phyloP scores from a whole-genome alignment of 257 asterid species.

The Orobanche coerulescens region DNA sequence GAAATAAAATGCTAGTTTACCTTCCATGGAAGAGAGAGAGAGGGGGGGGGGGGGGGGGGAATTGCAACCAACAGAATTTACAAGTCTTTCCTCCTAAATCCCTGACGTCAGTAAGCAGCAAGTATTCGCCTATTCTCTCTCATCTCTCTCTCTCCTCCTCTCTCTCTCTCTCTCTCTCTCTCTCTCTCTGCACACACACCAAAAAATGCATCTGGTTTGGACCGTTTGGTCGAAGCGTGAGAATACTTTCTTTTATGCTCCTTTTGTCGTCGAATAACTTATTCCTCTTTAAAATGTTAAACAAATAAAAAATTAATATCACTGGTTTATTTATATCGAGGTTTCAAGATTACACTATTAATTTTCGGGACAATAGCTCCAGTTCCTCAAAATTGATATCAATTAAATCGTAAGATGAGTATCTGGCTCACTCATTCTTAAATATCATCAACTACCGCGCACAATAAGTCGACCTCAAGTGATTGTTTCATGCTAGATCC shows the following conservation, averaged over 20 bases:
- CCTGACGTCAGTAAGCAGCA: constrained; percentile 30
- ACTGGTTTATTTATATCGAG: too few species aligned
- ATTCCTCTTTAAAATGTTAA: not conserved
- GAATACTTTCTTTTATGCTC: not conserved
- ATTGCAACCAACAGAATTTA: not conserved
- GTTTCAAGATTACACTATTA: too few species aligned
- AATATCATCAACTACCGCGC: too few species aligned
- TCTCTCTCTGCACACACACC: constrained; percentile 13
- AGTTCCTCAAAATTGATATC: too few species aligned
- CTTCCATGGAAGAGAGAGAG: constrained; percentile 33
- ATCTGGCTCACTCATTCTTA: too few species aligned
- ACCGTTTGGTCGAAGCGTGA: constrained; percentile 9
- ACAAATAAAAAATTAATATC: not conserved
- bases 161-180: constrained; percentile 8
- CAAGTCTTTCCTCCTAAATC: constrained; percentile 24
- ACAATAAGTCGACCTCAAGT: too few species aligned
- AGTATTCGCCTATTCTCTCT: constrained; percentile 18
- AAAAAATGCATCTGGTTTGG: constrained; percentile 15
- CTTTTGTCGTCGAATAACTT: constrained; percentile 8
- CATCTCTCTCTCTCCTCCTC: constrained; percentile 16
- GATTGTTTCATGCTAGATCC: too few species aligned
- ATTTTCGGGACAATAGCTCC: too few species aligned
- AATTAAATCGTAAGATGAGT: too few species aligned
- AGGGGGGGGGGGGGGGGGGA: not conserved
- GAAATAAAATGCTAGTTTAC: constrained; percentile 12